Base-by-base conservation (phyloP, 768 basidiomycete species). In the Gloeophyllum trabeum region DNA sequence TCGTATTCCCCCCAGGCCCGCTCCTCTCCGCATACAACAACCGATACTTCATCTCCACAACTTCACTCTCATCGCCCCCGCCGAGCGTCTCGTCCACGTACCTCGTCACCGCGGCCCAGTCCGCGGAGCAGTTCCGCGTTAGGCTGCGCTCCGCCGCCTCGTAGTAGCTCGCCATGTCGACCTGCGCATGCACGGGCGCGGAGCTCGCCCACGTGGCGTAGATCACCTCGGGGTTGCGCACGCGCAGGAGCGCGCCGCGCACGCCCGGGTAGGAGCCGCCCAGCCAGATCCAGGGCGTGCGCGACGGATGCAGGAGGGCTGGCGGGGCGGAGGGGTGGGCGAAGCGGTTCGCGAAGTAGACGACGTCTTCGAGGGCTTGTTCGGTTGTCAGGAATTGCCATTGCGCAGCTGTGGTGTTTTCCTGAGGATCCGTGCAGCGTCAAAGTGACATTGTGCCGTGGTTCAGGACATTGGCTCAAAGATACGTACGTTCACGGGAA, bases 231-330 rank as follows among this genome's bases (percentile, higher is more conserved):
- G 71, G 70, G 47, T 71, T 73, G 7, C 70, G 66, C 25, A 66
- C 54, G 13, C 71, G 66, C 28, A 73, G 55, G 21, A 67, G 53
- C 1, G 69, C 63, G 7, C 65, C 64, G 19, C 70, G 59, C 18
- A 71, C 54, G 1, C 70, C 71, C 0, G 71, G 71, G 46, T 73
- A 73, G 3, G 70, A 71, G 3, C 69, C 71, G 1, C 71, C 71
- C 4, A 73, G 54, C 56, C 64, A 69, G 3, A 73, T 45, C 70
- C 71, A 73, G 2, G 71, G 71, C 0, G 61, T 64, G 12, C 44
- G 44, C 22, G 61, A 62, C 0, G 71, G 70, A 52, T 70, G 68
- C 5, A 73, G 45, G 3, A 56, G 47, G 26, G 58, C 42, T 24
- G 40, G 35, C 18, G 30, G 34, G 35, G 23, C 13, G 30, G 32